A percentile compares a stretch with the other conserved stretches of the same genome.
phyloP scores from a whole-genome alignment of 306 rosid species.

The Benincasa hispida region DNA sequence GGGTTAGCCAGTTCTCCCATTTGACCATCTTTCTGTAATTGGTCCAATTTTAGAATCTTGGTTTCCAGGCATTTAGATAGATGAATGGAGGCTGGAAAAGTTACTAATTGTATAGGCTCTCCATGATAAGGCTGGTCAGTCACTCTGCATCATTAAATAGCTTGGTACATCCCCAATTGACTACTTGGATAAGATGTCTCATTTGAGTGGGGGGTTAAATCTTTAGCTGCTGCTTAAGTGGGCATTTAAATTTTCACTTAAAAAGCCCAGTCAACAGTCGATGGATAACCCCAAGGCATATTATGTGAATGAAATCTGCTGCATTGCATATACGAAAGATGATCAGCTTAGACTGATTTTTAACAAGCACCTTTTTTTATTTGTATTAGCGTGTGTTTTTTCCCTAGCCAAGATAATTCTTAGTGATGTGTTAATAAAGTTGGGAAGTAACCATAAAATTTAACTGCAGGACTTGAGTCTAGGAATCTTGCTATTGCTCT shows the following conservation, averaged over 20 bases:
- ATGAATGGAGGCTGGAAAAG: neutral
- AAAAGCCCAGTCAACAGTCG: neutral
- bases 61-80: neutral
- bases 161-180: neutral
- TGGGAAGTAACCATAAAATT: slow-evolving; percentile 49
- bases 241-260: neutral
- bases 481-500: slow-evolving; percentile 80
- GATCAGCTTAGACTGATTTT: slow-evolving; percentile 16
- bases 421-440: slow-evolving; percentile 33
- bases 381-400: slow-evolving; percentile 10
- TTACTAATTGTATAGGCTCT: neutral
- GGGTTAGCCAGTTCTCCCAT: neutral
- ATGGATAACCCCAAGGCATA: slow-evolving; percentile 4
- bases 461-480: slow-evolving; percentile 89
- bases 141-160: neutral
- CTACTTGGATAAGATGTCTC: neutral
- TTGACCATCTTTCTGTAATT: neutral
- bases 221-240: neutral
- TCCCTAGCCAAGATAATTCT: slow-evolving; percentile 21
- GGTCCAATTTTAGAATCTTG: neutral
- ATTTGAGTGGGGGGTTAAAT: neutral
- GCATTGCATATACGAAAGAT: slow-evolving; percentile 1
- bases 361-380: slow-evolving; percentile 23
- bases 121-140: neutral
- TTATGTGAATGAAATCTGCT: slow-evolving; percentile 13